phyloP scores from a whole-genome alignment of 768 basidiomycete species.

The Amanita polypyramis region DNA sequence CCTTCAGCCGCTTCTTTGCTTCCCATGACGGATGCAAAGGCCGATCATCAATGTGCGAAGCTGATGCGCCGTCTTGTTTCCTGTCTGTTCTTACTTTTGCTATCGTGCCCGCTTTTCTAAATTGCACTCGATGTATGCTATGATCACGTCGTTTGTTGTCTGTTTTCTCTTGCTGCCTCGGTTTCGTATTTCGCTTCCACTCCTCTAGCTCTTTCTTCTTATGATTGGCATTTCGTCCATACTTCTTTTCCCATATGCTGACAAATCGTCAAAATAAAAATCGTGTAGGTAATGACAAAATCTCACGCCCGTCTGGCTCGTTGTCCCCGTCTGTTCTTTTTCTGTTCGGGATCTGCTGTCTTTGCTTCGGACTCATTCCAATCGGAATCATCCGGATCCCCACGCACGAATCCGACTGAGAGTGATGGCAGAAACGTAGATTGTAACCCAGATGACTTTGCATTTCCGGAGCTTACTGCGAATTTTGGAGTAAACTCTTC shows the following conservation, averaged over 20 bases:
- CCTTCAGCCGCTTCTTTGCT: constrained; percentile 77
- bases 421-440: constrained; percentile 77
- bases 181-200: not conserved
- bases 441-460: constrained; percentile 11
- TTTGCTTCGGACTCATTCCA: constrained; percentile 54
- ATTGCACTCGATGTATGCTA: not conserved
- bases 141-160: constrained; percentile 1
- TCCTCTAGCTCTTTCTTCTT: constrained; percentile 50
- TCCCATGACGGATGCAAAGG: constrained; percentile 94
- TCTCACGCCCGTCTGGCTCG: constrained; percentile 88
- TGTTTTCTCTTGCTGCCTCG: not conserved
- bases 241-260: constrained; percentile 99
- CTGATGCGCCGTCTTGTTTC: not conserved
- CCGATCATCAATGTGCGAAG: constrained; percentile 17
- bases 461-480: not conserved
- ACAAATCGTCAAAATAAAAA: not conserved
- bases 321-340: constrained; percentile 90
- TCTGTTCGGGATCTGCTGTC: constrained; percentile 34
- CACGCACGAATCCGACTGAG: constrained; percentile 74
- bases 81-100: not conserved
- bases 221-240: constrained; percentile 84
- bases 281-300: not conserved
- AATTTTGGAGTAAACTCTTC: constrained; percentile 11
- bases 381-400: constrained; percentile 73
- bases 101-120: not conserved